Evolutionary conservation across 2,329 filamentous ascomycete genomes (phyloP), one percentile per base, ranked within the genome.

Genomic region (Claviceps monticola): DNA sequence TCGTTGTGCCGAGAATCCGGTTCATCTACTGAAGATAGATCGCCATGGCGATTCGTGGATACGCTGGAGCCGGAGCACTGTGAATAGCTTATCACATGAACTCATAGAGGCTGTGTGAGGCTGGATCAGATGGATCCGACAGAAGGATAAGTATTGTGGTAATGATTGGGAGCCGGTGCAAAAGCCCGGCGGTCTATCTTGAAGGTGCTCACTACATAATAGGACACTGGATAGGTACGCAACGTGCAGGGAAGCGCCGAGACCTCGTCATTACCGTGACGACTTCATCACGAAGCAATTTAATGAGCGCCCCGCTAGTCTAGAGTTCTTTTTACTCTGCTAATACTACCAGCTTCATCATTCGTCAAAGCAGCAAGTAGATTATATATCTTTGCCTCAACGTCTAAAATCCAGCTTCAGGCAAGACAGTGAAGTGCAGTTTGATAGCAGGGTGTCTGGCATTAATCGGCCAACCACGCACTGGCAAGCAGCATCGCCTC

Each of bases 401-500:
- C 26, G 8, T 29, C 8, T 4, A 29, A 29, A 9, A 9, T 17
- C 11, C 46, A 41, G 16, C 14, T 39, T 37, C 14, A 29, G 45
- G 14, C 46, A 46, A 46, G 21, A 46, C 45, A 29, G 46, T 38
- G 8, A 52, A 21, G 19, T 19, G 19, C 26, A 55, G 45, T 17
- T 50, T 17, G 26, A 50, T 46, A 14, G 38, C 48, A 53, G 51
- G 51, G 54, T 51, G 48, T 51, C 53, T 55, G 53, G 43, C 53
- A 53, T 53, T 45, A 48, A 43, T 36, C 53, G 38, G 16, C 43
- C 48, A 45, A 37, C 45, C 36, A 37, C 26, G 46, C 53, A 48
- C 34, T 49, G 46, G 6, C 37, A 48, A 46, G 19, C 38, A 19
- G 41, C 21, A 19, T 48, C n/a, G 41, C 41, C 43, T 52, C 26